These are phyloP conservation scores for Gremmenia infestans DNA, from an alignment of 2,329 filamentous ascomycete genomes.

Conservation along the genomic window DNA sequence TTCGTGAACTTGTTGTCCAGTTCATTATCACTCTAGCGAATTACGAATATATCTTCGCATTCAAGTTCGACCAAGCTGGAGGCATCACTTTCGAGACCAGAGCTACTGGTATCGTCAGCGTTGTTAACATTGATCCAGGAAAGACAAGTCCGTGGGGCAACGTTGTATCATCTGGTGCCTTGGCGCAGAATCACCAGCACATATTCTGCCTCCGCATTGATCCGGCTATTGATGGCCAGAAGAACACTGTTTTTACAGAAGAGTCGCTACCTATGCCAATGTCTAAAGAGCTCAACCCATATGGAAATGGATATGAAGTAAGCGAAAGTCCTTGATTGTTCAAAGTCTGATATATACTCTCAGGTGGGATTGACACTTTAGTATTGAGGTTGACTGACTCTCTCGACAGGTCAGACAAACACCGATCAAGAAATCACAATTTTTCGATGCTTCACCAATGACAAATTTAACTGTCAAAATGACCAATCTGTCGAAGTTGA, in stretches of 20 bases:
- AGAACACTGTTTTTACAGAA: slow-evolving; percentile 49
- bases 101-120: slow-evolving; percentile 58
- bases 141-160: slow-evolving; percentile 52
- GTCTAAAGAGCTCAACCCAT: slow-evolving; percentile 44
- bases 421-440: slow-evolving; percentile 36
- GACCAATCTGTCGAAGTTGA: slow-evolving; percentile 71
- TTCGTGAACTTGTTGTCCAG: slow-evolving; percentile 59
- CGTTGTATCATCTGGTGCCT: slow-evolving; percentile 54
- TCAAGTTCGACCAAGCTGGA: slow-evolving; percentile 58
- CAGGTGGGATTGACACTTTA: too few species aligned
- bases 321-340: too few species aligned
- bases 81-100: slow-evolving; percentile 56
- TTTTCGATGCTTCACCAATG: slow-evolving; percentile 37
- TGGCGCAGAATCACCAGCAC: slow-evolving; percentile 56
- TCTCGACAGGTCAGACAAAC: slow-evolving; percentile 36
- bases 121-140: slow-evolving; percentile 50
- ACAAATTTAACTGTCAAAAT: slow-evolving; percentile 77
- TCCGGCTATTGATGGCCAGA: slow-evolving; percentile 50
- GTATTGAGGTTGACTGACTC: slow-evolving; percentile 16
- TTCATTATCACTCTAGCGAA: slow-evolving; percentile 65
- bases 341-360: too few species aligned
- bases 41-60: slow-evolving; percentile 65
- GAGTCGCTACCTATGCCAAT: slow-evolving; percentile 45
- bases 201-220: slow-evolving; percentile 49
- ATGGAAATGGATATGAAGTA: slow-evolving; percentile 45